Evolutionary conservation across 305 asterid species (phyloP), one percentile per base, ranked within the genome.

Genomic region (Fraxinus baroniana): DNA sequence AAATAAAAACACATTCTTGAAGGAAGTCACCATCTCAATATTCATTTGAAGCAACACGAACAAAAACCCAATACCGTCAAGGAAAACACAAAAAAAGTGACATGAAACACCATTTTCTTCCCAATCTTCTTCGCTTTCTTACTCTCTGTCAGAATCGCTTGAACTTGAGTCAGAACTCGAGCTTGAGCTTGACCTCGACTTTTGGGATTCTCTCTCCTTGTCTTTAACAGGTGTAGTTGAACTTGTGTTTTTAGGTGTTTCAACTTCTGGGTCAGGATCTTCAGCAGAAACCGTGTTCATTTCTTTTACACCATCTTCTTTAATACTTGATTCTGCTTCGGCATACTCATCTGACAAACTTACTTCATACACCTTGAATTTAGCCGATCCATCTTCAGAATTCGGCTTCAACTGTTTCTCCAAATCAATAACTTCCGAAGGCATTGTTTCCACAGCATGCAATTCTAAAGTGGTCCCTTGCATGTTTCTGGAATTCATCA

Each of bases 1-100:
- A 78, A 85, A 83, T 55, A 18, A 84, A 88, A 83, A 74, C 79
- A 62, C 85, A 85, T 86, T 89, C 91, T 90, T 86, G 86, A 87
- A 88, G 87, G 39, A 87, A 79, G 74, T 79, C 82, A 36, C 78
- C 87, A 74, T 77, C 81, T 79, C 76, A 78, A 84, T 66, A 36
- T 37, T 37, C 77, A 77, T 57, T 39, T 64, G 79, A 77, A 85
- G 28, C 78, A 76, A 55, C 66, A 57, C 81, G 75, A 77, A 37
- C 46, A 80, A 36, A 35, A 82, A 88, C 79, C 71, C n/a, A 75
- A 70, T 35, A 49, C 36, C 62, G 6, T 41, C 37, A 22, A 68
- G 24, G 46, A 15, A 62, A 76, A 71, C 70, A 24, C 30, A 84
- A 33, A 24, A 26, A 68, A 68, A 10, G 37, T 20, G 20, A 68